These are phyloP conservation scores for Fraxinus anomala DNA, from an alignment of 257 asterid species.

Conservation along the genomic window DNA sequence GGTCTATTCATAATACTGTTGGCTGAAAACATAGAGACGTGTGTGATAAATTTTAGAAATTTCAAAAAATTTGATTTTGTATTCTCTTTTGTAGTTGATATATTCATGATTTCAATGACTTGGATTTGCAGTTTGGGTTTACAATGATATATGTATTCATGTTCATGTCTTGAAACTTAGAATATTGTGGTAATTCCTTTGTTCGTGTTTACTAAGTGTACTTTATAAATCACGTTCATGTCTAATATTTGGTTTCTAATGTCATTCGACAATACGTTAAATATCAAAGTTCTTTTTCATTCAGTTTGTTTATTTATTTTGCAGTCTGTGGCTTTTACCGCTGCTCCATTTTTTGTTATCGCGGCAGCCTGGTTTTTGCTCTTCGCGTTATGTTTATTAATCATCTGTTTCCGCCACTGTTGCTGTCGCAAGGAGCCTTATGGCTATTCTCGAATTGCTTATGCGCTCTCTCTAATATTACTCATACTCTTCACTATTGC, in stretches of 20 bases:
- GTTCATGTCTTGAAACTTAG: not conserved
- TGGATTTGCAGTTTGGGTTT: not conserved
- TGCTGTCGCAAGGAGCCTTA: slow-evolving; percentile 59
- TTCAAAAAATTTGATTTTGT: not conserved
- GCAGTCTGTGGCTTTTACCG: slow-evolving; percentile 80
- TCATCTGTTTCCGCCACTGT: slow-evolving; percentile 54
- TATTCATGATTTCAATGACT: not conserved
- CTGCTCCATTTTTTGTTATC: slow-evolving; percentile 58
- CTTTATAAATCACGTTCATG: not conserved
- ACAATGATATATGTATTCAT: not conserved
- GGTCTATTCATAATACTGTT: not conserved
- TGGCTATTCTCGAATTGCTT: slow-evolving; percentile 63
- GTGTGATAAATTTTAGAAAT: not conserved
- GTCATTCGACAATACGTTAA: not conserved
- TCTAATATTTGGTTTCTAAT: not conserved
- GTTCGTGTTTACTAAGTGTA: not conserved
- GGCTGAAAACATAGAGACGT: not conserved
- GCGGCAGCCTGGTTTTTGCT: slow-evolving; percentile 65
- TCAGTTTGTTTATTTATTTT: slow-evolving; percentile 28
- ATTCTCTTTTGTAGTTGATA: not conserved
- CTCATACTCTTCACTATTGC: slow-evolving; percentile 56
- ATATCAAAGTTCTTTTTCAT: not conserved
- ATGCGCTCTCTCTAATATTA: slow-evolving; percentile 71
- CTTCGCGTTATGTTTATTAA: slow-evolving; percentile 53
- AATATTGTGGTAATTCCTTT: not conserved